A percentile compares a stretch with the other conserved stretches of the same genome.
phyloP scores from a whole-genome alignment of 2,329 filamentous ascomycete genomes.

The Didymella glomerata region DNA sequence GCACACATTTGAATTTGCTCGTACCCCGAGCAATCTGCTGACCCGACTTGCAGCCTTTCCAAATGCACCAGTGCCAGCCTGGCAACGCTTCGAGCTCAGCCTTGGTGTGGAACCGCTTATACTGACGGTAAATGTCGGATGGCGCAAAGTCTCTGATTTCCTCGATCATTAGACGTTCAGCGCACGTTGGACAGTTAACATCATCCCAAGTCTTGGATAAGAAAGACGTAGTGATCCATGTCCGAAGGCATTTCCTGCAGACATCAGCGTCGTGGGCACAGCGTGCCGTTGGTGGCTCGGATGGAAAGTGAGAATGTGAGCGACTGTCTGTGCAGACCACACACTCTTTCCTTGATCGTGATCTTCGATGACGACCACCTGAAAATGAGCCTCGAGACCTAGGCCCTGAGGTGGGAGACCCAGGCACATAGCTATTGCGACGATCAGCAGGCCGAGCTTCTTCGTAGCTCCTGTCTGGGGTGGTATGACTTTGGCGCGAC shows the following conservation, averaged over 20 bases:
- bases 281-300: slow-evolving; percentile 39
- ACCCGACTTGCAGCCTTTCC: slow-evolving; percentile 59
- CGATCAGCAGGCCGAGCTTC: background rate
- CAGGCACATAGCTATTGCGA: background rate
- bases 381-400: background rate
- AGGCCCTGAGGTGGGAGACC: background rate
- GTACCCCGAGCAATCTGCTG: slow-evolving; percentile 59
- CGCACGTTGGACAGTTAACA: slow-evolving; percentile 62
- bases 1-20: slow-evolving; percentile 54
- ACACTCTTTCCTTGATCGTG: slow-evolving; percentile 33
- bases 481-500: background rate
- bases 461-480: background rate
- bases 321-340: slow-evolving; percentile 48
- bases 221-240: slow-evolving; percentile 53
- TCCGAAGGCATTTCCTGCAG: slow-evolving; percentile 50
- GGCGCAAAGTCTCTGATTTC: slow-evolving; percentile 60
- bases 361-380: background rate
- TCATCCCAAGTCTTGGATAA: slow-evolving; percentile 54
- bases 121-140: slow-evolving; percentile 52
- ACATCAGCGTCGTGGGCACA: slow-evolving; percentile 49
- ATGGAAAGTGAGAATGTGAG: slow-evolving; percentile 43
- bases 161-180: slow-evolving; percentile 53
- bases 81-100: slow-evolving; percentile 55
- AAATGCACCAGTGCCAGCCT: slow-evolving; percentile 64
- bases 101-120: slow-evolving; percentile 57